Evolutionary conservation across 2,329 filamentous ascomycete genomes (phyloP), one percentile per base, ranked within the genome.

Genomic region (Aspergillus thermomutatus): DNA sequence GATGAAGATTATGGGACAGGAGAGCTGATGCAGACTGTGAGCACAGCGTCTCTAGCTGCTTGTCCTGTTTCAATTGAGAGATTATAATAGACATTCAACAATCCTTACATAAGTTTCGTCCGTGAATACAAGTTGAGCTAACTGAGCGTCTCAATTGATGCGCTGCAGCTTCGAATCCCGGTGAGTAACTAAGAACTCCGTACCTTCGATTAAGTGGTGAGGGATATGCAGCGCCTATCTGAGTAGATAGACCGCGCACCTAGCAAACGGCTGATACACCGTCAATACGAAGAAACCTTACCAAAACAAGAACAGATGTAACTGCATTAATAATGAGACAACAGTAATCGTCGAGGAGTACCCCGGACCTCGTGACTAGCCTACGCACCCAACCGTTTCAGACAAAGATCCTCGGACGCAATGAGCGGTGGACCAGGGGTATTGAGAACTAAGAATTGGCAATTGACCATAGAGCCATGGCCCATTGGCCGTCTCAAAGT

Each of bases 311-410:
- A n/a, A 21, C 25, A 25, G 45, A 49, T 49, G 45, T 48, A 43
- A 34, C 31, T 46, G 25, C 14, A 41, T 48, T 28, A 19, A 41
- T 43, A 27, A 37, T 40, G 19, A 17, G 27, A 34, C 41, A 55
- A 23, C 41, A 43, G 31, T 50, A 37, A 57, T 37, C 14, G 21
- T 52, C 55, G 55, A 54, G 50, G 57, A 37, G 46, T 57, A 60
- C 55, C 52, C 52, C 57, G 45, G 55, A 60, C 57, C 57, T 60
- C 57, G 57, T 60, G 57, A 60, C 55, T 27, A 17, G 34, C n/a
- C 19, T 26, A 48, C n/a, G 43, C 51, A 34, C 19, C 19, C 28
- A 17, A 41, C 47, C 37, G 45, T 28, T 53, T 46, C 43, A 53
- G 48, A 25, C 8, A 19, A 37, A 26, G 40, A 27, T 43, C 23